These are phyloP conservation scores for Rutstroemia sydowiana DNA, from an alignment of 2,329 filamentous ascomycete genomes.

Conservation along the genomic window DNA sequence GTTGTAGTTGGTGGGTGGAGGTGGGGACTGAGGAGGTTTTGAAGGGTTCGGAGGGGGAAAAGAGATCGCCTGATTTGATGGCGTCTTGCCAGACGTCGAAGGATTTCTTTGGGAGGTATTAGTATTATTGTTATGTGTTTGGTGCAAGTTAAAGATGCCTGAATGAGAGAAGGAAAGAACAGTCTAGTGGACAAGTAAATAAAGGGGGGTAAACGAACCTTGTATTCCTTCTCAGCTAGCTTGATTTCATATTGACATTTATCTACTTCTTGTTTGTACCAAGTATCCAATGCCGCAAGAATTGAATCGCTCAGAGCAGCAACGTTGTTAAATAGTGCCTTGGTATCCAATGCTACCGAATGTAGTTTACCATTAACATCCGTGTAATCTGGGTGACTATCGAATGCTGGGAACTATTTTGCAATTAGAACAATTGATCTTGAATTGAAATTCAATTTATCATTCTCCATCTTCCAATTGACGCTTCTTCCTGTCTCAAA, in stretches of 20 bases:
- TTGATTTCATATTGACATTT: conserved; percentile 9
- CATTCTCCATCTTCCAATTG: not conserved
- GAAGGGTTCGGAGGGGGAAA: conserved; percentile 6
- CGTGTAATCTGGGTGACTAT: conserved; percentile 10
- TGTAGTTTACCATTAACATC: conserved; percentile 10
- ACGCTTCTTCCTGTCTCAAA: not conserved
- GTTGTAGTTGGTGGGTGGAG: not conserved
- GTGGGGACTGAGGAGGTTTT: not conserved
- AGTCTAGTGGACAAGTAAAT: not conserved
- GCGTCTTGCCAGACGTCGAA: conserved; percentile 10
- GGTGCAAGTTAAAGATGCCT: no score
- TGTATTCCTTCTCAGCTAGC: conserved; percentile 8
- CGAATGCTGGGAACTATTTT: conserved; percentile 8
- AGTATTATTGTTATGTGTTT: not conserved
- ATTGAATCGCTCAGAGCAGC: conserved; percentile 8
- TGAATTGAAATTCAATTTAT: not conserved
- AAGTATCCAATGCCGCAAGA: conserved; percentile 5
- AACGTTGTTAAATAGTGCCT: conserved; percentile 10
- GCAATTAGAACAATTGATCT: not conserved
- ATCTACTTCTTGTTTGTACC: conserved; percentile 7
- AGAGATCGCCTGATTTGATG: conserved; percentile 10
- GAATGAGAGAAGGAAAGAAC: not conserved
- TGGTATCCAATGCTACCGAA: conserved; percentile 2
- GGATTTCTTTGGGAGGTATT: not conserved
- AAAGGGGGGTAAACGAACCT: not conserved